Evolutionary conservation across 1,284 basidiomycete species (phyloP).

Genomic region (Ustilago esculenta): DNA sequence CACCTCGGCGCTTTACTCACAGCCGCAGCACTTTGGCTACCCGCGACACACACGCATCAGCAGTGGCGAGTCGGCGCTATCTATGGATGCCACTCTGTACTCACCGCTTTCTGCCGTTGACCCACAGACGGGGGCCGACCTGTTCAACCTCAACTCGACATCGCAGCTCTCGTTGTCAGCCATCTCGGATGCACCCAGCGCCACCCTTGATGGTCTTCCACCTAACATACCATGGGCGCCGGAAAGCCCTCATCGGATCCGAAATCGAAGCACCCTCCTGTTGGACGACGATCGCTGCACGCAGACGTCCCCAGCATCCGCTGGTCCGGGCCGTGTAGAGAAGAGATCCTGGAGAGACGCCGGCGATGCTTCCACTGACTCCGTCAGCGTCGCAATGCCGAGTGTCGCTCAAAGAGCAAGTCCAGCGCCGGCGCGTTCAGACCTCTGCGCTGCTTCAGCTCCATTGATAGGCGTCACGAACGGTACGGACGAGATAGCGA

Average conservation of each 20-base stretch:
- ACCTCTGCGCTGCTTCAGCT: conserved; percentile 3
- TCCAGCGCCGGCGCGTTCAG: conserved; percentile 9
- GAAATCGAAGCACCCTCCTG: conserved; percentile 20
- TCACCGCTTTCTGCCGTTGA: conserved; percentile 35
- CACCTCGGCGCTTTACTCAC: conserved; percentile 23
- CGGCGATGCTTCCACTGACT: conserved; percentile 32
- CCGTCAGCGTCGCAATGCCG: conserved; percentile 6
- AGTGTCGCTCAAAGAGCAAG: conserved; percentile 11
- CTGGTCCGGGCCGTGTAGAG: conserved; percentile 14
- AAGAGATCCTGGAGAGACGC: conserved; percentile 24
- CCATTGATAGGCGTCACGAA: background rate
- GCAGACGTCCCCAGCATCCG: conserved; percentile 34
- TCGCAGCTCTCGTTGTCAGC: conserved; percentile 41
- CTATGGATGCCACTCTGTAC: conserved; percentile 18
- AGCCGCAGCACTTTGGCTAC: conserved; percentile 11
- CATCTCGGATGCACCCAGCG: conserved; percentile 47
- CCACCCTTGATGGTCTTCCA: conserved; percentile 31
- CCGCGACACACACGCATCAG: conserved; percentile 36
- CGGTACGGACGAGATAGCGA: background rate
- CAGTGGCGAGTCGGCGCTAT: conserved; percentile 31
- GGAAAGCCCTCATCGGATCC: conserved; percentile 21
- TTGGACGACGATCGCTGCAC: conserved; percentile 43
- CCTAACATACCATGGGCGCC: conserved; percentile 35
- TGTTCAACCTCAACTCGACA: conserved; percentile 35
- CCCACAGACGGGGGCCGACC: conserved; percentile 5